phyloP scores from a whole-genome alignment of 305 asterid genomes.

The Ajuga reptans region DNA sequence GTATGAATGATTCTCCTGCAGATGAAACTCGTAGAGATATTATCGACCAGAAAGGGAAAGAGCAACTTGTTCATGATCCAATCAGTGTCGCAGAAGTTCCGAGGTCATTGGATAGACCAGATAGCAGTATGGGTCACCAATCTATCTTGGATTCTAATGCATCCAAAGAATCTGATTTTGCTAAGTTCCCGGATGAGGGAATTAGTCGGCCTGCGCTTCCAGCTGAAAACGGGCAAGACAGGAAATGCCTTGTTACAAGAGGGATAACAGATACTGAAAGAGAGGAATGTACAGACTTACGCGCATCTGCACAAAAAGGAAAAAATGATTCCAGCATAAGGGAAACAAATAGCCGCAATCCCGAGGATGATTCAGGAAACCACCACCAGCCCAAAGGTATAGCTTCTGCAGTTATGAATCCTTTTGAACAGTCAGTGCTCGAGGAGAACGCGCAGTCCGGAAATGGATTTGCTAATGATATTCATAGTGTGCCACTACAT shows the following conservation, averaged over 20 bases:
- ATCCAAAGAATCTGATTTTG: constrained; percentile 45
- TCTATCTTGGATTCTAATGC: constrained; percentile 35
- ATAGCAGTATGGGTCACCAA: constrained; percentile 37
- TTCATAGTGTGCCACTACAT: constrained; percentile 37
- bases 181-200: constrained; percentile 44
- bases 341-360: constrained; percentile 33
- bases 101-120: constrained; percentile 49
- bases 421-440: constrained; percentile 41
- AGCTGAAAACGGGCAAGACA: constrained; percentile 50
- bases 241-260: constrained; percentile 40
- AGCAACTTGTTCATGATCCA: constrained; percentile 50
- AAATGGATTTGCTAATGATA: constrained; percentile 36
- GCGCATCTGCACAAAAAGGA: constrained; percentile 44
- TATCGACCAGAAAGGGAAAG: constrained; percentile 71
- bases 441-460: constrained; percentile 44
- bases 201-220: constrained; percentile 31
- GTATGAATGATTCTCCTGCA: constrained; percentile 36
- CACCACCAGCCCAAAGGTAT: constrained; percentile 33
- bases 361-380: constrained; percentile 45
- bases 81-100: constrained; percentile 40
- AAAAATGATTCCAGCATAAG: constrained; percentile 39
- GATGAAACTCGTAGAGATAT: constrained; percentile 69
- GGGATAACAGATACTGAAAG: constrained; percentile 43
- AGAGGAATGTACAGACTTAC: constrained; percentile 52
- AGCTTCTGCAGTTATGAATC: constrained; percentile 39